Conservation (phyloP, 2,329 filamentous ascomycete species). For the Colletotrichum sp. region DNA sequence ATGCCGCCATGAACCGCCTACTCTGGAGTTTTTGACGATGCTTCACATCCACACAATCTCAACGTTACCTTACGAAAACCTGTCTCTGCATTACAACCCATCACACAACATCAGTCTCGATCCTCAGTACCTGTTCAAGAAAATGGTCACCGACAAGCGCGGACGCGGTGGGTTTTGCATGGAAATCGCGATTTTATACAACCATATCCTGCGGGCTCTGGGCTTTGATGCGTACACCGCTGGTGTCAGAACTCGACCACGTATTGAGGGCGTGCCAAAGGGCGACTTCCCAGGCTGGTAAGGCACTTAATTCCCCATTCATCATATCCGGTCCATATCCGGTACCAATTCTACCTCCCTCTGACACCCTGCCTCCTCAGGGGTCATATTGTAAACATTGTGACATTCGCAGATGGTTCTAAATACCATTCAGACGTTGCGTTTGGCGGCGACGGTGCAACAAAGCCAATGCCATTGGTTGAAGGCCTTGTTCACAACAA, state of each 20-base stretch:
- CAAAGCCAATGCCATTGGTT: constrained; percentile 58
- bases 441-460: constrained; percentile 68
- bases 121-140: constrained; percentile 52
- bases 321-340: background rate
- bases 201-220: constrained; percentile 54
- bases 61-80: constrained; percentile 61
- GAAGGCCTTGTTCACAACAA: constrained; percentile 47
- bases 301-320: constrained; percentile 1
- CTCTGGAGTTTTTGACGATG: background rate
- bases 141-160: constrained; percentile 47
- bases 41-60: constrained; percentile 52
- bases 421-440: constrained; percentile 65
- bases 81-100: constrained; percentile 56
- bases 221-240: constrained; percentile 60
- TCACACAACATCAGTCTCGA: constrained; percentile 44
- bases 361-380: constrained; percentile 15
- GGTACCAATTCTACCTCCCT: background rate
- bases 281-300: constrained; percentile 54
- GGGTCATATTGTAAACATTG: constrained; percentile 66
- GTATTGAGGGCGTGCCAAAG: constrained; percentile 40
- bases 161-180: constrained; percentile 66
- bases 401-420: constrained; percentile 54
- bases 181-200: constrained; percentile 61
- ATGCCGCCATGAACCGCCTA: background rate
- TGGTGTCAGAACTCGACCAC: constrained; percentile 54